phyloP scores from a whole-genome alignment of 305 asterid genomes.

The Solanum hybrid region DNA sequence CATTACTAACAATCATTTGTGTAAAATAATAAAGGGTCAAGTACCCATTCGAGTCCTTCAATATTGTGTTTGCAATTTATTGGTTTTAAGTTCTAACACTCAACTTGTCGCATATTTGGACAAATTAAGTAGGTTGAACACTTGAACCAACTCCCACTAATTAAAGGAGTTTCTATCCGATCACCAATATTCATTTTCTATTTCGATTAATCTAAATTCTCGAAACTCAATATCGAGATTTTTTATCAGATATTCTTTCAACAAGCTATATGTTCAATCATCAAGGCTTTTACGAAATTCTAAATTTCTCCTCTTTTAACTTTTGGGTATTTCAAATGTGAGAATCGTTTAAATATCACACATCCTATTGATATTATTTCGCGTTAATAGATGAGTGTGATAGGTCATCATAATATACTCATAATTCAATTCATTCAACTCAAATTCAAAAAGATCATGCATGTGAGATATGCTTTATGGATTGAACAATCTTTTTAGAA shows the following conservation, averaged over 20 bases:
- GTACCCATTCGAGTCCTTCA: slow-evolving; percentile 1
- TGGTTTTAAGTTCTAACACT: neutral
- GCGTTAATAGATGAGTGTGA: neutral
- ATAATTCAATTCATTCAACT: neutral
- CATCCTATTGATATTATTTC: neutral
- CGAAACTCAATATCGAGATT: neutral
- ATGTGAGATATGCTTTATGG: neutral
- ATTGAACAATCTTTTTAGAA: neutral
- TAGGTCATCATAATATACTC: neutral
- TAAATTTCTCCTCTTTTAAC: neutral
- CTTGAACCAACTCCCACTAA: neutral
- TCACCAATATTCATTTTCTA: neutral
- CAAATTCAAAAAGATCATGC: neutral
- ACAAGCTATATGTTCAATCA: neutral
- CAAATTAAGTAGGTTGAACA: neutral
- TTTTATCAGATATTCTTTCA: too few species aligned
- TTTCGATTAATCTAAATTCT: neutral
- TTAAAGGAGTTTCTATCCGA: neutral
- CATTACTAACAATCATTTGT: neutral
- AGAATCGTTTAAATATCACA: neutral
- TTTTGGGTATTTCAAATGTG: neutral
- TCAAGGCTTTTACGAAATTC: neutral
- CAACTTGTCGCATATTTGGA: neutral
- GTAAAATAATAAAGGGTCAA: slow-evolving; percentile 2
- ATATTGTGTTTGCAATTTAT: neutral